Evolutionary conservation across 257 asterid species (phyloP).

Genomic region (Gardenia jasminoides): DNA sequence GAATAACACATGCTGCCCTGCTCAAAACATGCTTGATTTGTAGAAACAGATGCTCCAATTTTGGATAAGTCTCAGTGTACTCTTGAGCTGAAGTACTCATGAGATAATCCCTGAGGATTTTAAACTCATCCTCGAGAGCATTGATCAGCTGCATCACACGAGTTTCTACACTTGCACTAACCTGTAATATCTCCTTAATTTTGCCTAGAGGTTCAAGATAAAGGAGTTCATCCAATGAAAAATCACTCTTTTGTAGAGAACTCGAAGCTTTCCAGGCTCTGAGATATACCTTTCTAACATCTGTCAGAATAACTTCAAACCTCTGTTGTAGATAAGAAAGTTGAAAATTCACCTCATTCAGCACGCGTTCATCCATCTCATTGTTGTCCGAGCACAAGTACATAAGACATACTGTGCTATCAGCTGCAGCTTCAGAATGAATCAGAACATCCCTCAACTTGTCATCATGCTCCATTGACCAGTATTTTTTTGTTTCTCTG

Average conservation of each 20-base stretch:
- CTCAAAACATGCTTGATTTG: not conserved
- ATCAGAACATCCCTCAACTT: not conserved
- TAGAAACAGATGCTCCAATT: not conserved
- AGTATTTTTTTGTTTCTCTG: not conserved
- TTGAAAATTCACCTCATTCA: not conserved
- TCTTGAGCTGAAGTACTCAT: not conserved
- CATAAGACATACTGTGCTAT: not conserved
- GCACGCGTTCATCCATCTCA: not conserved
- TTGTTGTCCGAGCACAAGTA: not conserved
- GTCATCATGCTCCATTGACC: not conserved
- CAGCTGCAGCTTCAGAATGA: not conserved
- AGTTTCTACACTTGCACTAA: not conserved
- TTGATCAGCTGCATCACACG: not conserved
- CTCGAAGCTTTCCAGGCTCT: not conserved
- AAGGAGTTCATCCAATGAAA: not conserved
- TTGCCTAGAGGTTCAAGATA: constrained; percentile 7
- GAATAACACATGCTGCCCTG: not conserved
- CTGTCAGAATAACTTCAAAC: not conserved
- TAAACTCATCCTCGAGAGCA: not conserved
- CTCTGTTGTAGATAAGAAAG: not conserved
- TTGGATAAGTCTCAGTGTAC: not conserved
- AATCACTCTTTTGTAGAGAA: not conserved
- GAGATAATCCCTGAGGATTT: not conserved
- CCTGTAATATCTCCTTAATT: not conserved
- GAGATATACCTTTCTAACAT: not conserved